phyloP scores from a whole-genome alignment of 1,284 basidiomycete genomes.

The Austroboletus novae-zelandiae region DNA sequence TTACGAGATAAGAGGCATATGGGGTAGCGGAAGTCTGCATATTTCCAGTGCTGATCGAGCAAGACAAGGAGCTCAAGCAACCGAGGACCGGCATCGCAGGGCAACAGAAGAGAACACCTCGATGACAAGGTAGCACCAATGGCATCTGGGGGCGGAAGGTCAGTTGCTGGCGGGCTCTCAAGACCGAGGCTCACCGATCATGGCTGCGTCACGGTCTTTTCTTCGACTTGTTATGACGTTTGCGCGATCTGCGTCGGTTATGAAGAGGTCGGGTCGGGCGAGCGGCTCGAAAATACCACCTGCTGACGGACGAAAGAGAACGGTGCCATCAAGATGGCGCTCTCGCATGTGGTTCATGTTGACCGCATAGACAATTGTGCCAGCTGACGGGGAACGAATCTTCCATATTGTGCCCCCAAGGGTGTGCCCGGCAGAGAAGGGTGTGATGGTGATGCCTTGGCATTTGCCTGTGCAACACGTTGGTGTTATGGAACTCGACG shows the following conservation, averaged over 20 bases:
- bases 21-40: constrained; percentile 74
- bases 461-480: constrained; percentile 63
- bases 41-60: constrained; percentile 98
- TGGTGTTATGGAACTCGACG: constrained; percentile 2
- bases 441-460: constrained; percentile 91
- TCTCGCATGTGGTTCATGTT: constrained; percentile 97
- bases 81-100: constrained; percentile 92
- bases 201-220: constrained; percentile 87
- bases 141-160: constrained; percentile 37
- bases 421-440: constrained; percentile 94
- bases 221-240: constrained; percentile 81
- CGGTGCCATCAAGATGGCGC: constrained; percentile 93
- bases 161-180: not conserved
- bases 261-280: constrained; percentile 86
- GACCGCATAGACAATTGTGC: constrained; percentile 94
- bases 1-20: constrained; percentile 92
- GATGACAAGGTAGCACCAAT: constrained; percentile 82
- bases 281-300: constrained; percentile 87
- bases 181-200: constrained; percentile 63
- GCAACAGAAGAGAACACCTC: constrained; percentile 81
- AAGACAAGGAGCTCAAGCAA: constrained; percentile 92
- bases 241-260: constrained; percentile 89
- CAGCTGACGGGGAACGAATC: constrained; percentile 93
- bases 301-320: constrained; percentile 68
- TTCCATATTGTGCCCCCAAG: constrained; percentile 99